Evolutionary conservation across 352 stramenopile species (phyloP).

Genomic region (Phytophthora melonis): DNA sequence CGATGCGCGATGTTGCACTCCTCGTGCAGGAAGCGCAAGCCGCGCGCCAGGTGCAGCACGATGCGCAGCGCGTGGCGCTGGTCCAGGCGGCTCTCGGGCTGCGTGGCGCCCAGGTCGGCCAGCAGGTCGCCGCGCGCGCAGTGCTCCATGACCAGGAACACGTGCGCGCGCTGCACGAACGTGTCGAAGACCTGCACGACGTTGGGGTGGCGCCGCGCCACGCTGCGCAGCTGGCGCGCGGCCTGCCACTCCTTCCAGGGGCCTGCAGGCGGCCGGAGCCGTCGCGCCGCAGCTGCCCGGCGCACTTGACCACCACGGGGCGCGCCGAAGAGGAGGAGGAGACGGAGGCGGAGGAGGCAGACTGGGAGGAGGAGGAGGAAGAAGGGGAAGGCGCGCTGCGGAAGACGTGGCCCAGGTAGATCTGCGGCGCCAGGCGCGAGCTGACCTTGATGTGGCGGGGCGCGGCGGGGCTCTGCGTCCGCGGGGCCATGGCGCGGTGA

Average conservation of each 20-base stretch:
- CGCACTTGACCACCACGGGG: conserved; percentile 42
- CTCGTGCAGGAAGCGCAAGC: conserved; percentile 42
- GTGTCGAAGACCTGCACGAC: conserved; percentile 50
- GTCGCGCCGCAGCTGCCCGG: conserved; percentile 33
- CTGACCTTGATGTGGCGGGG: conserved; percentile 41
- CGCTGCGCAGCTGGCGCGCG: conserved; percentile 22
- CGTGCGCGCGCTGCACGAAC: conserved; percentile 42
- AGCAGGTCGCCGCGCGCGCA: conserved; percentile 61
- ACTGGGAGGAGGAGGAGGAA: too few relatives aligned
- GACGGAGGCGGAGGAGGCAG: too few relatives aligned
- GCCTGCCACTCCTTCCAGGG: conserved; percentile 46
- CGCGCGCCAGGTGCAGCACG: conserved; percentile 42
- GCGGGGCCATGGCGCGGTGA: too few relatives aligned
- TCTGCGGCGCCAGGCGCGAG: conserved; percentile 39
- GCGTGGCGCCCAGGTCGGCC: conserved; percentile 37
- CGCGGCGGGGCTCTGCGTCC: neutral
- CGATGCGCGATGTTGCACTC: conserved; percentile 49
- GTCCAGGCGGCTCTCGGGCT: conserved; percentile 33
- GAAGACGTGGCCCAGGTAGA: conserved; percentile 43
- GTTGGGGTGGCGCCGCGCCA: conserved; percentile 36
- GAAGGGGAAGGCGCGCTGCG: neutral
- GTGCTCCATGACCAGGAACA: conserved; percentile 70
- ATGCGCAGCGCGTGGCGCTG: conserved; percentile 41
- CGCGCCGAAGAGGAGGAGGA: too few relatives aligned
- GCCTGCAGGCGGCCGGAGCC: conserved; percentile 14